Percentiles rank a stretch among this genome's conserved stretches.
Conservation (phyloP, 768 basidiomycete species). For the Boletus barrowsii region DNA sequence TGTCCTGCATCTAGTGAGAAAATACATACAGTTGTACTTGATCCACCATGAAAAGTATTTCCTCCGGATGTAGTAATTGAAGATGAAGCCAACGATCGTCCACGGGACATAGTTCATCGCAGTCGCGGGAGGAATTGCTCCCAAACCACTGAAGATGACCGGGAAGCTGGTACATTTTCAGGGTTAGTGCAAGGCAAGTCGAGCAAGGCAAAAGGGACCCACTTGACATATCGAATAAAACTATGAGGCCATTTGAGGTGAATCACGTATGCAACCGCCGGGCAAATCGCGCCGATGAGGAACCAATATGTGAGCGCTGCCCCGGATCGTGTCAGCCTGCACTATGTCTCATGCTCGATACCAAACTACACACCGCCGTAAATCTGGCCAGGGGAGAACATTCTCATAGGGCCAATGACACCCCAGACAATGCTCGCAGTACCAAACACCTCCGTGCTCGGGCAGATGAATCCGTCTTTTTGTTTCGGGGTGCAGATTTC, state of each 20-base stretch:
- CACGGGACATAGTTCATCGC: conserved; percentile 68
- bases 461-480: conserved; percentile 63
- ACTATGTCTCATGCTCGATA: neutral
- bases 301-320: conserved; percentile 65
- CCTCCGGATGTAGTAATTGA: conserved; percentile 59
- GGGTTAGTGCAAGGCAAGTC: neutral
- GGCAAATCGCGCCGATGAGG: conserved; percentile 67
- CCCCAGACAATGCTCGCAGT: conserved; percentile 82
- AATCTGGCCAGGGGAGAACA: conserved; percentile 64
- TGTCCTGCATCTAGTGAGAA: too few species aligned
- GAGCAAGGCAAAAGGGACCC: conserved; percentile 20
- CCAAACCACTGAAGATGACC: conserved; percentile 54
- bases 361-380: conserved; percentile 42
- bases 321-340: neutral
- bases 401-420: conserved; percentile 72
- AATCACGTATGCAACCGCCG: conserved; percentile 52
- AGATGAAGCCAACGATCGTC: conserved; percentile 62
- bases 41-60: conserved; percentile 66
- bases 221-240: conserved; percentile 63
- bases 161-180: conserved; percentile 33
- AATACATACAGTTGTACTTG: conserved; percentile 44
- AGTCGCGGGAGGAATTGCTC: conserved; percentile 61
- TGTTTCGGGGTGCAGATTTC: conserved; percentile 32
- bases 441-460: conserved; percentile 67
- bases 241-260: conserved; percentile 60